Evolutionary conservation across 169 alveolate species (phyloP).

Genomic region (Theileria sp.): DNA sequence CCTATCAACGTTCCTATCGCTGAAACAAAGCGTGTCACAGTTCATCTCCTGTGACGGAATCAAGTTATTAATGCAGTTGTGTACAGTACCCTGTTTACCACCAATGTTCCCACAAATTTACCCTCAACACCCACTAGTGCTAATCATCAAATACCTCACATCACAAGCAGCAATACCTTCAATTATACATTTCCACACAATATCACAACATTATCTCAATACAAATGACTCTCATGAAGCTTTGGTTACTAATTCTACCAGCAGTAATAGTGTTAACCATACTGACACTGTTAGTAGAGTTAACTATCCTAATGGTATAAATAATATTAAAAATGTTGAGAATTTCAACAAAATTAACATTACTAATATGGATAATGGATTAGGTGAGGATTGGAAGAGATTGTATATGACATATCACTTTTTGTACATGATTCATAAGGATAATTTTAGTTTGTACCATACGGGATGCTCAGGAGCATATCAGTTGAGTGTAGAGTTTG

Average conservation of each 20-base stretch:
- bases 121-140: conserved; percentile 61
- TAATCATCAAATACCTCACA: conserved; percentile 31
- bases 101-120: conserved; percentile 52
- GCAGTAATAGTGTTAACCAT: too few relatives aligned
- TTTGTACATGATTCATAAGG: conserved; percentile 39
- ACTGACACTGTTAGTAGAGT: too few relatives aligned
- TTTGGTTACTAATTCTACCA: neutral
- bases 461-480: conserved; percentile 46
- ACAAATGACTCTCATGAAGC: neutral
- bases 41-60: conserved; percentile 56
- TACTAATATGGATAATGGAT: neutral
- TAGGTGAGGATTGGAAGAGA: conserved; percentile 24
- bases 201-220: conserved; percentile 29
- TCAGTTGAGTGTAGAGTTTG: conserved; percentile 35
- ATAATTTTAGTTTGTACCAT: conserved; percentile 21
- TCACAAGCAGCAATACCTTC: conserved; percentile 50
- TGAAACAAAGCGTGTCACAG: conserved; percentile 28
- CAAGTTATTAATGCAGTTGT: conserved; percentile 44
- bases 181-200: conserved; percentile 32
- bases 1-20: conserved; percentile 49
- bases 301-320: too few relatives aligned
- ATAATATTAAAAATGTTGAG: neutral
- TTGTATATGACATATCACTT: conserved; percentile 39
- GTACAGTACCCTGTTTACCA: conserved; percentile 63
- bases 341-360: neutral